These are phyloP conservation scores for Pythium aphanidermatum DNA, from an alignment of 352 stramenopile species.

Conservation along the genomic window DNA sequence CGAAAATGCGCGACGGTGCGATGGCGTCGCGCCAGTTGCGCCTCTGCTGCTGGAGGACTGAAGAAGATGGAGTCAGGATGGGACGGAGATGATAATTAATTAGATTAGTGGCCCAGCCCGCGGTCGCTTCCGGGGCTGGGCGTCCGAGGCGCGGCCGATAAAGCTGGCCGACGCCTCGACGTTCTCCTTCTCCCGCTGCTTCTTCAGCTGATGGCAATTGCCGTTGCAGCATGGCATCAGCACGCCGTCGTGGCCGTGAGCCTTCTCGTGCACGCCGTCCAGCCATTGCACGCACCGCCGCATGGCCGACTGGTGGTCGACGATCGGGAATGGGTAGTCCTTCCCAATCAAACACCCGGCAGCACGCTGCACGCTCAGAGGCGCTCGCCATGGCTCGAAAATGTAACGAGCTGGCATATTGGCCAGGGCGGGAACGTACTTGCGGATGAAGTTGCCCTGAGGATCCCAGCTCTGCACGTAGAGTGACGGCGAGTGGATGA, in stretches of 20 bases:
- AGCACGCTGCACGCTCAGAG: constrained; percentile 77
- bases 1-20: too few relatives aligned
- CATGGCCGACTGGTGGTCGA: constrained; percentile 86
- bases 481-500: constrained; percentile 89
- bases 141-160: too few relatives aligned
- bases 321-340: constrained; percentile 94
- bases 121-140: constrained; percentile 1
- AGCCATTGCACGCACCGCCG: constrained; percentile 92
- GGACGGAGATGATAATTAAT: too few relatives aligned
- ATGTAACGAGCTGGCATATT: constrained; percentile 94
- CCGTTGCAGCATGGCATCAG: constrained; percentile 16
- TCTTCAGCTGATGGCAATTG: constrained; percentile 10
- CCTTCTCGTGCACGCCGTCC: constrained; percentile 33
- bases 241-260: constrained; percentile 21
- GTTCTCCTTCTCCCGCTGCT: constrained; percentile 1
- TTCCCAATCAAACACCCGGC: constrained; percentile 87
- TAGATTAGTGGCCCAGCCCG: neutral
- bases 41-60: too few relatives aligned
- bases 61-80: too few relatives aligned
- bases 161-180: too few relatives aligned
- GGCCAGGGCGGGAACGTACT: constrained; percentile 87
- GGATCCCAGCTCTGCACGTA: constrained; percentile 94
- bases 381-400: constrained; percentile 96
- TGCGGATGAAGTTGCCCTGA: constrained; percentile 85
- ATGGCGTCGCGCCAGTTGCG: too few relatives aligned